These are phyloP conservation scores for Ogataea glucozyma DNA, from an alignment of 805 yeast species.

Conservation along the genomic window DNA sequence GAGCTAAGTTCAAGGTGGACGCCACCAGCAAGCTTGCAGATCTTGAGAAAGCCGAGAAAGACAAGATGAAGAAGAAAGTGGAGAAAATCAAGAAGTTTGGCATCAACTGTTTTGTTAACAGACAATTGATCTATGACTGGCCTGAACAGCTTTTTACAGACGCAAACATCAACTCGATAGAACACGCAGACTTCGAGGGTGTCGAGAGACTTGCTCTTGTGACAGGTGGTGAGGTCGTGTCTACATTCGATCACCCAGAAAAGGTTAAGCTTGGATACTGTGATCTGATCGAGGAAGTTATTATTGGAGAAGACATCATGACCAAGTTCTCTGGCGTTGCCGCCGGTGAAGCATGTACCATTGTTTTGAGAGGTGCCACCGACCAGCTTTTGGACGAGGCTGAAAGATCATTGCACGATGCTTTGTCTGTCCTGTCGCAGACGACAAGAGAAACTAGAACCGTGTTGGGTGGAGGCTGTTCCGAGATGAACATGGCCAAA, in stretches of 20 bases:
- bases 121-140: constrained; percentile 96
- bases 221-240: constrained; percentile 97
- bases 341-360: constrained; percentile 94
- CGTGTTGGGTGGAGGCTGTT: constrained; percentile 92
- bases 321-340: constrained; percentile 93
- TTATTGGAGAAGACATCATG: constrained; percentile 90
- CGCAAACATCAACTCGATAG: constrained; percentile 83
- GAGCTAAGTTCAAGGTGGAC: constrained; percentile 96
- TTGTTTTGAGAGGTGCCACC: constrained; percentile 96
- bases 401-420: constrained; percentile 95
- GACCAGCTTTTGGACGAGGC: constrained; percentile 98
- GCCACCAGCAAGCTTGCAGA: constrained; percentile 93
- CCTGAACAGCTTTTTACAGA: constrained; percentile 96
- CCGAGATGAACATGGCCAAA: constrained; percentile 91
- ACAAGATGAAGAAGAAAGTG: constrained; percentile 87
- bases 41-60: constrained; percentile 89
- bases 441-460: constrained; percentile 92
- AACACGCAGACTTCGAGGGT: constrained; percentile 98
- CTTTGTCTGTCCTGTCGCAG: constrained; percentile 91
- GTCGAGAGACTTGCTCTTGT: constrained; percentile 94
- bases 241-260: constrained; percentile 93
- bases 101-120: constrained; percentile 86
- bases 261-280: constrained; percentile 84
- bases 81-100: constrained; percentile 81
- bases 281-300: constrained; percentile 84